phyloP scores from a whole-genome alignment of 805 yeast species.

The Kodamaea neixiangensis region DNA sequence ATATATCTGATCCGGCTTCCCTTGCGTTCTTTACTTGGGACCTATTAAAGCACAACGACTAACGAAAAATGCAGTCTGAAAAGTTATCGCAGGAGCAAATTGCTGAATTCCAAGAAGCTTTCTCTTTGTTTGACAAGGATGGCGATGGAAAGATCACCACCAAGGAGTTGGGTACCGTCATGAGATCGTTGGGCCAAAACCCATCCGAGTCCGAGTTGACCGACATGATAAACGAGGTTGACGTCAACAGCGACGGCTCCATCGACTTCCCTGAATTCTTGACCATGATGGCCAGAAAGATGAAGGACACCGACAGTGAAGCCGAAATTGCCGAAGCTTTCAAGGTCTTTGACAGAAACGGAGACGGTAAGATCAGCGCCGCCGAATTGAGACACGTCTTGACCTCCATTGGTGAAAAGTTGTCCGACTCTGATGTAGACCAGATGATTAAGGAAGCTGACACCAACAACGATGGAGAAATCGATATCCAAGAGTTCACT shows the following conservation, averaged over 20 bases:
- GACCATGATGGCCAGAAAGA: slow-evolving; percentile 54
- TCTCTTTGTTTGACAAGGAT: slow-evolving; percentile 94
- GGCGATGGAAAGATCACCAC: slow-evolving; percentile 97
- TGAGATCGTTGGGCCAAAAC: slow-evolving; percentile 98
- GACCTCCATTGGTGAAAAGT: slow-evolving; percentile 95
- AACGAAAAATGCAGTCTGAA: slow-evolving; percentile 55
- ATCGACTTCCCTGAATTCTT: slow-evolving; percentile 51
- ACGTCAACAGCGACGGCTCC: slow-evolving; percentile 87
- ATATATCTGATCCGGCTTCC: background rate
- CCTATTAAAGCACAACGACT: background rate
- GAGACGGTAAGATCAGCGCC: slow-evolving; percentile 95
- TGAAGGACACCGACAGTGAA: slow-evolving; percentile 95
- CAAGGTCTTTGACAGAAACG: slow-evolving; percentile 95
- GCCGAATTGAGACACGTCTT: slow-evolving; percentile 96
- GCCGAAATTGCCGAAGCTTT: slow-evolving; percentile 97
- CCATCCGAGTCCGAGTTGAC: slow-evolving; percentile 95
- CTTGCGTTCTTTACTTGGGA: background rate
- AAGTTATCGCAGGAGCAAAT: slow-evolving; percentile 95
- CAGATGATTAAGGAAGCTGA: slow-evolving; percentile 97
- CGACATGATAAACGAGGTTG: slow-evolving; percentile 97
- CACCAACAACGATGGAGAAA: slow-evolving; percentile 94
- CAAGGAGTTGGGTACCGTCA: slow-evolving; percentile 93
- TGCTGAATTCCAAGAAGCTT: slow-evolving; percentile 96
- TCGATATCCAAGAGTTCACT: slow-evolving; percentile 95
- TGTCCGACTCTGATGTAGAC: slow-evolving; percentile 95